These are phyloP conservation scores for Phytopythium ostracodes DNA, from an alignment of 352 stramenopile genomes.

Conservation along the genomic window DNA sequence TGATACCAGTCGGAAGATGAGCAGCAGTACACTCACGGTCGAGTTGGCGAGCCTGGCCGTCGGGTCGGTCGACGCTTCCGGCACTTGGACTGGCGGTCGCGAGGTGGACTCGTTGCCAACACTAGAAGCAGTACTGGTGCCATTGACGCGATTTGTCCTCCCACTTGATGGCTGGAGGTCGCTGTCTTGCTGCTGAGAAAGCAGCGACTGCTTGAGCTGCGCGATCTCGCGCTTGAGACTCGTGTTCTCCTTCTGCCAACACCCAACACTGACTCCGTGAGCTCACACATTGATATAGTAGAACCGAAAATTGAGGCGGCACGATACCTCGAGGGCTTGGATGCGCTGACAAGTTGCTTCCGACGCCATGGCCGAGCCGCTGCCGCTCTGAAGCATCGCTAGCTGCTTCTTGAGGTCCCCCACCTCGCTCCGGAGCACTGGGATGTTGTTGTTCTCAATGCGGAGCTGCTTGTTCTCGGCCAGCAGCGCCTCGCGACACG, in stretches of 20 bases:
- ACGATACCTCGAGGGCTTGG: conserved; percentile 41
- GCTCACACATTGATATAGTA: not conserved
- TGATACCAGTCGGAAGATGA: not conserved
- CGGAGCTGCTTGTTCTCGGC: conserved; percentile 63
- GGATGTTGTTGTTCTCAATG: conserved; percentile 86
- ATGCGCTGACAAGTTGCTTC: conserved; percentile 32
- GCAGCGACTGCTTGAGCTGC: conserved; percentile 36
- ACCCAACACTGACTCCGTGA: not conserved
- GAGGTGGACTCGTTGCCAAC: not conserved
- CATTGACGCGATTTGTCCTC: not conserved
- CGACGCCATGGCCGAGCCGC: not conserved
- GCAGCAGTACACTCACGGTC: not conserved
- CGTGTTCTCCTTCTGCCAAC: conserved; percentile 38
- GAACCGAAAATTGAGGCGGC: too few species aligned
- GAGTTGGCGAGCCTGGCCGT: not conserved
- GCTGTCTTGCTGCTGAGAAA: conserved; percentile 15
- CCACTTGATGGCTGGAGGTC: not conserved
- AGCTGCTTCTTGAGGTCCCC: conserved; percentile 59
- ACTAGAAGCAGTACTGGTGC: not conserved
- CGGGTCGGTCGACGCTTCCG: too few species aligned
- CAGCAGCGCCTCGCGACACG: conserved; percentile 41
- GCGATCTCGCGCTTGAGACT: conserved; percentile 44
- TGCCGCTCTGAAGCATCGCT: conserved; percentile 7
- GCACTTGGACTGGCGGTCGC: not conserved
- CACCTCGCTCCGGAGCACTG: conserved; percentile 71